A percentile compares a stretch with the other conserved stretches of the same genome.
These are phyloP conservation scores for Venturia asperata DNA, from an alignment of 2,329 filamentous ascomycete genomes.

Conservation along the genomic window DNA sequence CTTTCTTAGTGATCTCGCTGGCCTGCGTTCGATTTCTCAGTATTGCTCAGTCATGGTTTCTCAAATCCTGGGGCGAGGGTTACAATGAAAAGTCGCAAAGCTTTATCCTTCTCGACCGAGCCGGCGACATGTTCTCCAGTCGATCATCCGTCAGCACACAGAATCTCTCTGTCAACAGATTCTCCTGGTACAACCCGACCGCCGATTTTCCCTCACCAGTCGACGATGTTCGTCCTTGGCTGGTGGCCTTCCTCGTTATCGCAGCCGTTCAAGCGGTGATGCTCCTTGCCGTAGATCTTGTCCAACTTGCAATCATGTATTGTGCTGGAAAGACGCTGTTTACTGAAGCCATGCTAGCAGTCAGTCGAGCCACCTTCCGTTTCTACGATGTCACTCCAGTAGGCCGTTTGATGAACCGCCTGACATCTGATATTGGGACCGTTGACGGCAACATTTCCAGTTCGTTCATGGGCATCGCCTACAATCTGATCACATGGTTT, in stretches of 20 bases:
- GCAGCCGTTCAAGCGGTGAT: conserved; percentile 53
- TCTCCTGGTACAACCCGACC: conserved; percentile 23
- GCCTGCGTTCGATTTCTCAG: conserved; percentile 56
- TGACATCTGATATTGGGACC: conserved; percentile 84
- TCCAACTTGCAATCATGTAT: conserved; percentile 65
- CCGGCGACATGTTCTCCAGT: conserved; percentile 13
- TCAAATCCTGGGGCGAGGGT: conserved; percentile 81
- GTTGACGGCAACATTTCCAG: conserved; percentile 78
- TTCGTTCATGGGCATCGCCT: conserved; percentile 65
- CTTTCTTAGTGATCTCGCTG: conserved; percentile 55
- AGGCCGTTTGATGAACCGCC: conserved; percentile 82
- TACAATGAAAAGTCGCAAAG: conserved; percentile 42
- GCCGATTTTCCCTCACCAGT: conserved; percentile 55
- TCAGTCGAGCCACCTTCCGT: conserved; percentile 75
- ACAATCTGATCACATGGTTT: conserved; percentile 62
- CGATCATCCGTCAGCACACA: neutral
- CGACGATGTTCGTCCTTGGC: conserved; percentile 64
- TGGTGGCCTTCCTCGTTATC: conserved; percentile 63
- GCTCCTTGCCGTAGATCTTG: conserved; percentile 29
- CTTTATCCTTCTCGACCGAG: conserved; percentile 12
- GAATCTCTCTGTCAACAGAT: conserved; percentile 12
- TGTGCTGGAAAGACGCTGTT: conserved; percentile 71
- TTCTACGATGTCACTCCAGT: conserved; percentile 90
- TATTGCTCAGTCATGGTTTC: conserved; percentile 66
- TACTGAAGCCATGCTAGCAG: conserved; percentile 60